Evolutionary conservation across 2,329 filamentous ascomycete species (phyloP), one percentile per base, ranked within the genome.

Genomic region (Aspergillus fumigatiaffinis): DNA sequence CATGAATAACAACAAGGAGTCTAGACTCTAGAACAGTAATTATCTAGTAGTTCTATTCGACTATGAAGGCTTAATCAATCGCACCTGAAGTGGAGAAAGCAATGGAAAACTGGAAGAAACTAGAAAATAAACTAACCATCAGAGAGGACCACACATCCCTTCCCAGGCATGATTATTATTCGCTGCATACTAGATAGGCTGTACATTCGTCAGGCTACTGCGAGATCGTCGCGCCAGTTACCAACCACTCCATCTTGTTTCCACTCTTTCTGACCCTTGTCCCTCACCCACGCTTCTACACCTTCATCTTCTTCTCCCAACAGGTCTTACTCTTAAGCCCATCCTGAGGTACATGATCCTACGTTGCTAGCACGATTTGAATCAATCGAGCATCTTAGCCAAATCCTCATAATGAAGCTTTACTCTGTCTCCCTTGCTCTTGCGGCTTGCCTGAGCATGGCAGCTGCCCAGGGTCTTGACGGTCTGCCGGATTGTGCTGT

Each of bases 401-500:
- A 60, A 32, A 35, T 17, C 38, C n/a, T 51, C 62, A 75, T 50
- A 42, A 84, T 84, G 82, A 82, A 81, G 75, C 59, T 75, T 60
- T 70, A 80, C 57, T 64, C 81, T 65, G 71, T 82, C 62, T 70
- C 79, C 60, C 72, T 85, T 65, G 79, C 82, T 63, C 73, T 85
- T 50, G 77, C 82, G 64, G 79, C 79, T 73, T 73, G 85, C 58
- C 79, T 82, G 61, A 73, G 76, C 60, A 70, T 77, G 28, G 74
- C 68, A n/a, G 61, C 66, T 51, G 81, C 81, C 42, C 82, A 84
- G 68, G 65, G 67, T 42, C 66, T 79, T 56, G 63, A 67, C 29
- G 67, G 65, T 42, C 77, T 83, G 51, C 85, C 83, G 17, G 58
- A 61, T 9, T 87, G 81, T 65, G 84, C 84, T 62, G 84, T 87